phyloP scores from a whole-genome alignment of 306 rosid genomes.

The Inga laurina region DNA sequence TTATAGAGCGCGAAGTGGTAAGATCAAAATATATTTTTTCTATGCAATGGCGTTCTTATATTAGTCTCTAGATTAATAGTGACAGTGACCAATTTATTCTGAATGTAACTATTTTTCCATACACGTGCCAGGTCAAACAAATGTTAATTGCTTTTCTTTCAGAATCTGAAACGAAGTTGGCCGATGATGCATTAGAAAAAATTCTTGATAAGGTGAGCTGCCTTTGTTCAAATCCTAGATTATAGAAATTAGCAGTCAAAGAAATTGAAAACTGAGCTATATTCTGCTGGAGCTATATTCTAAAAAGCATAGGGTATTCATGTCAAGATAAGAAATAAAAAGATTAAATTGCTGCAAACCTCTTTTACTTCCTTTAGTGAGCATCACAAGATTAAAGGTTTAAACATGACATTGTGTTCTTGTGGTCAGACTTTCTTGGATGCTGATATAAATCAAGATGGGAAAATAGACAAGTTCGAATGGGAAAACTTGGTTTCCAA shows the following conservation, averaged over 20 bases:
- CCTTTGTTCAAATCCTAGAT: not conserved
- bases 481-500: slow-evolving; percentile 70
- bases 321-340: not conserved
- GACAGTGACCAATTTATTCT: not conserved
- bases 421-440: slow-evolving; percentile 78
- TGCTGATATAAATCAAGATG: slow-evolving; percentile 85
- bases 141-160: slow-evolving; percentile 88
- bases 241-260: not conserved
- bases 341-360: not conserved
- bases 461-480: slow-evolving; percentile 77
- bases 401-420: slow-evolving; percentile 22
- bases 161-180: slow-evolving; percentile 79
- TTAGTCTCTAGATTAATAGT: not conserved
- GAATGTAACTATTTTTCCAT: not conserved
- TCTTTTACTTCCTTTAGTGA: not conserved
- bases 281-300: not conserved
- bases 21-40: slow-evolving; percentile 1
- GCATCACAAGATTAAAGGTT: not conserved
- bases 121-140: slow-evolving; percentile 67
- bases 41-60: not conserved
- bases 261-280: not conserved
- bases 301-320: not conserved
- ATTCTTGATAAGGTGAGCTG: slow-evolving; percentile 74
- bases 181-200: slow-evolving; percentile 77
- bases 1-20: slow-evolving; percentile 87